Evolutionary conservation across 2,329 filamentous ascomycete genomes (phyloP), one percentile per base, ranked within the genome.

Genomic region (Nakataea oryzae): DNA sequence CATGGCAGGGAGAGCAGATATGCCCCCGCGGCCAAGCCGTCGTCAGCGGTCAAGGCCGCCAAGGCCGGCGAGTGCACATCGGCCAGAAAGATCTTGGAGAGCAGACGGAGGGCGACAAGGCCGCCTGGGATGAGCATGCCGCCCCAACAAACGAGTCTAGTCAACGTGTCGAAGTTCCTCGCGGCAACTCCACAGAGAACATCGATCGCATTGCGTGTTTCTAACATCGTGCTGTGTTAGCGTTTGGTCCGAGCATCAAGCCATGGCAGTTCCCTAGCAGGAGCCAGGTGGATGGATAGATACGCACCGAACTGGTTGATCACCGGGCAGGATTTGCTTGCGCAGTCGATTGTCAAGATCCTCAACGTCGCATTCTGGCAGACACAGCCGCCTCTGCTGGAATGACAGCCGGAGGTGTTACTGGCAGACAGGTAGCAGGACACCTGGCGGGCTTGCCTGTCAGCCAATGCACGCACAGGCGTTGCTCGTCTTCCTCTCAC

Each of bases 51-150:
- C 72, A 21, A 76, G 70, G 4, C 32, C 3, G 57, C 30, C 57
- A 58, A 14, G 11, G 30, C 14, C 3, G 30, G 57, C 21, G 21
- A 50, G 6, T 11, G 41, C 7, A 3, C 60, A 28, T 71, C 73
- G 1, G 69, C 65, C 1, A 68, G 63, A 17, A 75, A 69, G 27
- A 76, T 63, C 54, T 69, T 72, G 60, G 70, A 72, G 3, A 65
- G 65, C 12, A 77, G 70, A 21, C 78, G 78, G 14, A 74, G 64
- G 11, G 72, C 63, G 34, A 78, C 68, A 58, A 76, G 72, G 56
- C 72, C 66, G 30, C 68, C 73, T 8, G 74, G 71, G 28, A 77
- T 8, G 8, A 50, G 41, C 17, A 50, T n/a, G 41, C 41, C 41
- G 24, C 8, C 41, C 41, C 21, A 50, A n/a, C 41, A 50, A 8